Evolutionary conservation across 768 basidiomycete genomes (phyloP), one percentile per base, ranked within the genome.

Genomic region (Pleurotus sapidus): DNA sequence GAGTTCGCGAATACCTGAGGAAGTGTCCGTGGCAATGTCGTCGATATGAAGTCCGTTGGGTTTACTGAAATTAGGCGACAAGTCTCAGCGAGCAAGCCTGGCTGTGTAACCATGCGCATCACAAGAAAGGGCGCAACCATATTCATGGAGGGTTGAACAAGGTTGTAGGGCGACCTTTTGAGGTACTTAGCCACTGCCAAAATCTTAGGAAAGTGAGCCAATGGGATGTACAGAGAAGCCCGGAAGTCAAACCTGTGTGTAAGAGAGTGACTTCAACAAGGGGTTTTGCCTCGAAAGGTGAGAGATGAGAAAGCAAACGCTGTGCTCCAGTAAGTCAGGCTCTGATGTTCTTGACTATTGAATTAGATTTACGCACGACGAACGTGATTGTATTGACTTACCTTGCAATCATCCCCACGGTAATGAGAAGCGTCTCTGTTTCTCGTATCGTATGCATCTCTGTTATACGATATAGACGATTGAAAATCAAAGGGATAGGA

Each of bases 61-160:
- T 78, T 68, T 34, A 84, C 75, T 8, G 77, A 77, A 64, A 93
- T 74, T 61, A 93, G 81, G n/a, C 81, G 81, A 68, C 91, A 91
- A 1, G 79, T 73, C 64, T 93, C 90, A 3, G 68, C 47, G 6
- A 95, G 69, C 11, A 88, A 69, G 20, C 70, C 72, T 0, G 88
- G 89, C 37, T 88, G 82, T 2, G 76, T 76, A 51, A 76, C 77
- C 55, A 89, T 76, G 17, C 82, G 81, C 17, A 76, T 72, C 20
- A 89, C 77, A 25, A 93, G 75, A 59, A 84, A 85, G 1, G 85
- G 81, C 1, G 87, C 84, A 40, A 95, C 77, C 37, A 80, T 75
- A 27, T 83, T 77, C 58, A 93, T 75, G 67, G 88, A 87, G 1
- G 91, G 93, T 5, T 81, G 78, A 12, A 92, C 67, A 45, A 95